These are phyloP conservation scores for Nothopassalora personata DNA, from an alignment of 2,329 filamentous ascomycete species.

Conservation along the genomic window DNA sequence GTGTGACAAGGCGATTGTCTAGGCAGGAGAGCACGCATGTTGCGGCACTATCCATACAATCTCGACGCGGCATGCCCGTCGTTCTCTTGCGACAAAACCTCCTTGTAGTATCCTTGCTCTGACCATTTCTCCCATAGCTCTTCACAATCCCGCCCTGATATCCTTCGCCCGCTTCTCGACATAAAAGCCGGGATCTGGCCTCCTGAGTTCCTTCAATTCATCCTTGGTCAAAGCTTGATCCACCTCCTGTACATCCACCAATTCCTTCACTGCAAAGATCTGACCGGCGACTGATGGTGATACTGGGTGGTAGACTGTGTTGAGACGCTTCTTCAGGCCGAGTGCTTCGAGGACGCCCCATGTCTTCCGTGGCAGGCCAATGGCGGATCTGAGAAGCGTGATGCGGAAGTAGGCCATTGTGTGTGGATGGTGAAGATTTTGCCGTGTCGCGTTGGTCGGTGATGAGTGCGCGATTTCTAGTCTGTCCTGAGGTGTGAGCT, in stretches of 20 bases:
- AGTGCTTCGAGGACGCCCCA: conserved; percentile 78
- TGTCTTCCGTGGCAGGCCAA: conserved; percentile 73
- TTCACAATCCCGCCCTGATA: conserved; percentile 1
- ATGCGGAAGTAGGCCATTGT: conserved; percentile 68
- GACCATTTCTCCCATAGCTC: neutral
- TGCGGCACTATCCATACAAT: neutral
- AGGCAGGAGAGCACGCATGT: neutral
- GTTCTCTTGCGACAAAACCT: no score
- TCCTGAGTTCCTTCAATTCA: conserved; percentile 66
- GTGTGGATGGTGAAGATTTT: neutral
- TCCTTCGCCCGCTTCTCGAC: conserved; percentile 55
- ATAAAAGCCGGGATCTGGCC: conserved; percentile 74
- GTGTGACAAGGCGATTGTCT: neutral
- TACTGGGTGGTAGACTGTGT: conserved; percentile 85
- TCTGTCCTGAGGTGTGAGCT: neutral
- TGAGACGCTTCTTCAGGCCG: conserved; percentile 76
- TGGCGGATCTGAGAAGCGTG: conserved; percentile 81
- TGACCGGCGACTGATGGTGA: conserved; percentile 76
- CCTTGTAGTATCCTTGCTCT: no score
- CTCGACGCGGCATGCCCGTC: neutral
- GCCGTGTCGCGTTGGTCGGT: neutral
- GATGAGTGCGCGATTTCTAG: neutral
- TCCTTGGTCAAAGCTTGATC: conserved; percentile 56
- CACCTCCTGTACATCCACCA: conserved; percentile 78
- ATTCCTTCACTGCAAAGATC: conserved; percentile 90